phyloP scores from a whole-genome alignment of 73 alveolate species.

The Paramecium primaurelia region DNA sequence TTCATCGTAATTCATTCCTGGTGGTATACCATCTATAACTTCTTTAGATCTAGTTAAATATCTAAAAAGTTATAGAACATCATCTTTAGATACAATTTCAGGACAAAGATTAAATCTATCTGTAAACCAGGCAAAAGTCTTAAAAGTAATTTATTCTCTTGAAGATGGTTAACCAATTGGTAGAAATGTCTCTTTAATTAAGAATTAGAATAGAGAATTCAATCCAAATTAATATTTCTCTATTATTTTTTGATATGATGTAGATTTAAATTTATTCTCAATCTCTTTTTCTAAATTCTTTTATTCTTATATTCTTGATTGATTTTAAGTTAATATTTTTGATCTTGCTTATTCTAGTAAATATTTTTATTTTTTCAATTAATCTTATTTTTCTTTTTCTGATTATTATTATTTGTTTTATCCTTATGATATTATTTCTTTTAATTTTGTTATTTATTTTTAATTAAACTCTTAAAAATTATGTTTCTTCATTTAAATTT shows the following conservation, averaged over 20 bases:
- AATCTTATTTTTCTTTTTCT: not conserved
- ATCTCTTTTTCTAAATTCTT: not conserved
- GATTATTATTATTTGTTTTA: not conserved
- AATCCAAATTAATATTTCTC: not conserved
- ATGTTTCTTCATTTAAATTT: not conserved
- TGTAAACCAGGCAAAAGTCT: slow-evolving; percentile 3
- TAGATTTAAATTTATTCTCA: not conserved
- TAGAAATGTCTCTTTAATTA: not conserved
- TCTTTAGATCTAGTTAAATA: not conserved
- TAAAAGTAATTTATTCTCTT: not conserved
- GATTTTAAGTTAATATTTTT: slow-evolving; percentile 10
- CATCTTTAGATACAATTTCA: not conserved
- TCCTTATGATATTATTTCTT: not conserved
- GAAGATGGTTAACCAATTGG: slow-evolving; percentile 5
- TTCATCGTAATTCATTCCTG: slow-evolving; percentile 21
- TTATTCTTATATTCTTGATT: slow-evolving; percentile 6
- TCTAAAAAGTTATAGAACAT: not conserved
- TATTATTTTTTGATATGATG: not conserved
- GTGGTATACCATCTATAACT: not conserved
- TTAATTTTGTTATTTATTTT: slow-evolving; percentile 7
- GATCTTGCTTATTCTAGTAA: slow-evolving; percentile 18
- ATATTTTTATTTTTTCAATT: not conserved
- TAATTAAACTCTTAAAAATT: slow-evolving; percentile 4
- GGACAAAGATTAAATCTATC: slow-evolving; percentile 32
- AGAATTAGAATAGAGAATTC: not conserved